Conservation (phyloP, 768 basidiomycete genomes). For the Coprinopsis marcescibilis region DNA sequence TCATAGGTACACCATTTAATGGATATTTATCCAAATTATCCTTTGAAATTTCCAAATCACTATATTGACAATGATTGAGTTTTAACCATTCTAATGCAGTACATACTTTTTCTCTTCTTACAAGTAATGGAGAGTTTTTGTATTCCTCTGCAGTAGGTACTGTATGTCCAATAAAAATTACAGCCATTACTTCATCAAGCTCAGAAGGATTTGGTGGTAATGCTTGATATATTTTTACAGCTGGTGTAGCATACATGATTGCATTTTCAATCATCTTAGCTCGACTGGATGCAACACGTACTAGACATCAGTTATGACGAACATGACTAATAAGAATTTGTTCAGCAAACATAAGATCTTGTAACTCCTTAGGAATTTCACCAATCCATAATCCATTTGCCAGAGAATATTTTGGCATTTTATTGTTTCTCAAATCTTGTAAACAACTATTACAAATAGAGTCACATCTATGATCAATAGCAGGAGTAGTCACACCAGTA, state of each 20-base stretch:
- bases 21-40: conserved; percentile 21
- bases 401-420: not conserved
- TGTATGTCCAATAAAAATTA: conserved; percentile 26
- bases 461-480: not conserved
- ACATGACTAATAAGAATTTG: not conserved
- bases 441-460: not conserved
- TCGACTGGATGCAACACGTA: not conserved
- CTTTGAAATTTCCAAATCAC: conserved; percentile 23
- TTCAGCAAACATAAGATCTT: conserved; percentile 2
- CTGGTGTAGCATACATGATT: conserved; percentile 1
- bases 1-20: conserved; percentile 18
- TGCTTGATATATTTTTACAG: not conserved
- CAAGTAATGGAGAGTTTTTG: conserved; percentile 21
- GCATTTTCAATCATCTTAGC: conserved; percentile 3
- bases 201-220: conserved; percentile 10
- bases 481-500: not conserved
- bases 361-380: not conserved
- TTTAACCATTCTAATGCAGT: conserved; percentile 31
- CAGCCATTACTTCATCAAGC: conserved; percentile 25
- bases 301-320: conserved; percentile 1
- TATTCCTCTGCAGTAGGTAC: conserved; percentile 22
- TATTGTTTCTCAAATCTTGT: not conserved
- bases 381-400: conserved; percentile 6
- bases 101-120: conserved; percentile 19
- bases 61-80: conserved; percentile 29